Evolutionary conservation across 345 rosid genomes (phyloP).

Genomic region (Anastatica hierochuntica): DNA sequence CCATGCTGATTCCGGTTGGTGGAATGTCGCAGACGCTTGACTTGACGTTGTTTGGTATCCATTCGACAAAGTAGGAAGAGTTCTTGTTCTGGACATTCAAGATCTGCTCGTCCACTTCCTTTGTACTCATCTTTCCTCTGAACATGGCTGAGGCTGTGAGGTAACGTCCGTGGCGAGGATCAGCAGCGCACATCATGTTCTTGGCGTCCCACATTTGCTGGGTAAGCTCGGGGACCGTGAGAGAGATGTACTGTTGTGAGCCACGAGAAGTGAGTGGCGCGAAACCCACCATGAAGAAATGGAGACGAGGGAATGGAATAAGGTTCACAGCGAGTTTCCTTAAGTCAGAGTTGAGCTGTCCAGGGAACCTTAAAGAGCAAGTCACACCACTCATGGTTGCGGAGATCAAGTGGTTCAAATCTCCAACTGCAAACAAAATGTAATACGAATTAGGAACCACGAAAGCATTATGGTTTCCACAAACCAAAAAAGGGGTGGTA

Average conservation of each 20-base stretch:
- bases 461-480: too few relatives aligned
- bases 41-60: conserved; percentile 69
- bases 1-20: conserved; percentile 37
- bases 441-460: too few relatives aligned
- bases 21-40: conserved; percentile 45
- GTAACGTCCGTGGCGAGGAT: too few relatives aligned
- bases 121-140: too few relatives aligned
- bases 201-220: conserved; percentile 90
- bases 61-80: conserved; percentile 91
- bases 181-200: too few relatives aligned
- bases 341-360: conserved; percentile 91
- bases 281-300: too few relatives aligned
- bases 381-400: conserved; percentile 98
- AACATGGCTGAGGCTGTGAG: too few relatives aligned
- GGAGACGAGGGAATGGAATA: conserved; percentile 96
- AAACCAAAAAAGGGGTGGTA: too few relatives aligned
- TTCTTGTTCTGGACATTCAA: conserved; percentile 94
- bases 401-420: too few relatives aligned
- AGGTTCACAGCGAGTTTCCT: conserved; percentile 90
- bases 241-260: conserved; percentile 50
- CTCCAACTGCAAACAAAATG: conserved; percentile 55
- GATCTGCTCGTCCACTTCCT: too few relatives aligned
- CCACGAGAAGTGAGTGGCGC: conserved; percentile 67
- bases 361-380: conserved; percentile 93
- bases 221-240: conserved; percentile 52